Evolutionary conservation across 2,329 filamentous ascomycete species (phyloP).

Genomic region (Hymenoscyphus fraxineus): DNA sequence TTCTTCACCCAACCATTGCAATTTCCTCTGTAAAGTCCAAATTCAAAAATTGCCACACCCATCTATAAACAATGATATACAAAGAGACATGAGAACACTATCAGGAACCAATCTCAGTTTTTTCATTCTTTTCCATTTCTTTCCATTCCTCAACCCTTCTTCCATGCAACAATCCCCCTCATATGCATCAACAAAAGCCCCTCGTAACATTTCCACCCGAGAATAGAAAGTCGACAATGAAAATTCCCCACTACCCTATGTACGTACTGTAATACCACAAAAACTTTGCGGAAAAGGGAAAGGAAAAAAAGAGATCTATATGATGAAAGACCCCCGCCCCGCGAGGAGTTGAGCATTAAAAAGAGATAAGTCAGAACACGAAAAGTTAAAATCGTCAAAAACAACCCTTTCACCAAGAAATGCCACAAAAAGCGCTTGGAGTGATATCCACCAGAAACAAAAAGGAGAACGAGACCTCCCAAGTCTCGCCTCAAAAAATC

Average conservation of each 20-base stretch:
- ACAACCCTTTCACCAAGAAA: neutral
- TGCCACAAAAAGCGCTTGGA: slow-evolving; percentile 2
- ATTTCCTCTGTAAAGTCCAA: too few relatives aligned
- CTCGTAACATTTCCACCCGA: neutral
- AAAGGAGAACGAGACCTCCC: neutral
- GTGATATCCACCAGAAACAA: neutral
- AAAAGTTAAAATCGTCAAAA: neutral
- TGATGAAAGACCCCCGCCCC: neutral
- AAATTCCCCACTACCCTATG: neutral
- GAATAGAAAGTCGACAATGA: neutral
- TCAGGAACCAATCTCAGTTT: neutral
- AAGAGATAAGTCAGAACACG: neutral
- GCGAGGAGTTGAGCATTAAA: neutral
- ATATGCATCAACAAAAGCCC: neutral
- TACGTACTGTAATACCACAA: neutral
- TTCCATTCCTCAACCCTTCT: neutral
- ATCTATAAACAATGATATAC: neutral
- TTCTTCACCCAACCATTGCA: too few relatives aligned
- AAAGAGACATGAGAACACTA: neutral
- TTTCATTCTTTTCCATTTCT: neutral
- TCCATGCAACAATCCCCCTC: neutral
- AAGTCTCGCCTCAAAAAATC: neutral
- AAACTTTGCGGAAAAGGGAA: neutral
- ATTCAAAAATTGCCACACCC: too few relatives aligned
- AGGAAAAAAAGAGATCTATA: neutral